A percentile compares a stretch with the other conserved stretches of the same genome.
Conservation (phyloP, 768 basidiomycete genomes). For the Trametes elegans region DNA sequence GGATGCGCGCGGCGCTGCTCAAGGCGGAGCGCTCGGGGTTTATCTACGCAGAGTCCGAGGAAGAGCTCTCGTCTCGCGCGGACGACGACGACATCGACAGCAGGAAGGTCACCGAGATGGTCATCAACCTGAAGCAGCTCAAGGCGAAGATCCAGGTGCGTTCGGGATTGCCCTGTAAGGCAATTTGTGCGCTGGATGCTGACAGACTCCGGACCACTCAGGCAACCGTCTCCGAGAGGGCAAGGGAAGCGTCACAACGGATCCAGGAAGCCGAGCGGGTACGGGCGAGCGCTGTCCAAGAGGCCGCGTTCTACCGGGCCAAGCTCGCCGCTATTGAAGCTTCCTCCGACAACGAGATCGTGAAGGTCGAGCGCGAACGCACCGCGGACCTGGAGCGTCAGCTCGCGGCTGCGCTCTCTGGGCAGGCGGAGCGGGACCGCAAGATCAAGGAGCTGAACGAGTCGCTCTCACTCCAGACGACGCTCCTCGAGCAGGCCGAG, state of each 20-base stretch:
- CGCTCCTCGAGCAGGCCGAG: conserved; percentile 75
- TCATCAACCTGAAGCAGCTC: conserved; percentile 84
- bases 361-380: conserved; percentile 77
- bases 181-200: too few species aligned
- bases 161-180: neutral
- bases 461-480: conserved; percentile 73
- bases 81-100: conserved; percentile 44
- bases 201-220: too few species aligned
- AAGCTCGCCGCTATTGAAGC: conserved; percentile 88
- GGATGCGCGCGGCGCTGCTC: conserved; percentile 80
- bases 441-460: conserved; percentile 72
- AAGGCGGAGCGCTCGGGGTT: conserved; percentile 81
- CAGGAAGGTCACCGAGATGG: conserved; percentile 61
- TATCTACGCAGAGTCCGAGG: conserved; percentile 53
- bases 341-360: conserved; percentile 57
- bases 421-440: conserved; percentile 64
- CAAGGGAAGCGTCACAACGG: conserved; percentile 71
- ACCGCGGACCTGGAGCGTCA: conserved; percentile 71
- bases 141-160: conserved; percentile 83
- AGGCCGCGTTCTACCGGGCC: conserved; percentile 93
- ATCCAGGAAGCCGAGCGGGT: conserved; percentile 77
- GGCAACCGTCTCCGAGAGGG: conserved; percentile 75
- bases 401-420: conserved; percentile 56
- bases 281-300: conserved; percentile 79
- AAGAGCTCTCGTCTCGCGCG: conserved; percentile 37